phyloP scores from a whole-genome alignment of 805 yeast genomes.

The Candida manassasensis region DNA sequence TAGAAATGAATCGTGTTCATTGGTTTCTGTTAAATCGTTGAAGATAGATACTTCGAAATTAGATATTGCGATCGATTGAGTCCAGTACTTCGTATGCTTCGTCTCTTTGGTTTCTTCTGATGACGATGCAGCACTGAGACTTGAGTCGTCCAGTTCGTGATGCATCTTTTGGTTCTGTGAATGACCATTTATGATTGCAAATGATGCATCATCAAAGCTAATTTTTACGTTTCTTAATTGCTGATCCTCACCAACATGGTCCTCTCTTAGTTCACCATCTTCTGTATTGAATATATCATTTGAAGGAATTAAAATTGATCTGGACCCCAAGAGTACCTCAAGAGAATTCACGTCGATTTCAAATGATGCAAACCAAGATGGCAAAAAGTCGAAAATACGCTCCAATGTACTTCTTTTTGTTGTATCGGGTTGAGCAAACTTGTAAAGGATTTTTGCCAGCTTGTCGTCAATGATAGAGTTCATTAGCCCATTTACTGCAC shows the following conservation, averaged over 20 bases:
- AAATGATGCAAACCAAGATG: slow-evolving; percentile 30
- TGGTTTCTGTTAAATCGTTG: slow-evolving; percentile 11
- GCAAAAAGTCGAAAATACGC: slow-evolving; percentile 21
- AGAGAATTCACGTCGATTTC: slow-evolving; percentile 14
- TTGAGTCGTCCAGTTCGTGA: not conserved
- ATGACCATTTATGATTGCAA: not conserved
- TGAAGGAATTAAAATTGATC: slow-evolving; percentile 33
- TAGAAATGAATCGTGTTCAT: slow-evolving; percentile 13
- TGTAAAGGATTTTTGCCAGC: slow-evolving; percentile 11
- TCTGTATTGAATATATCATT: slow-evolving; percentile 12
- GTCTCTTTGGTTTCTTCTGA: slow-evolving; percentile 22
- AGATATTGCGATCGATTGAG: slow-evolving; percentile 10
- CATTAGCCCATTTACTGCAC: slow-evolving; percentile 24
- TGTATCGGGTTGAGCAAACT: not conserved
- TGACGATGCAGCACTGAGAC: slow-evolving; percentile 16
- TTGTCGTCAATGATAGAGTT: slow-evolving; percentile 14
- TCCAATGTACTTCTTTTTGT: slow-evolving; percentile 4
- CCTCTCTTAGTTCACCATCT: slow-evolving; percentile 13
- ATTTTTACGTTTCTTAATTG: slow-evolving; percentile 16
- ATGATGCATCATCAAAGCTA: slow-evolving; percentile 2
- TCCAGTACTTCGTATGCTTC: slow-evolving; percentile 19
- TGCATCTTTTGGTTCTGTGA: too few species aligned
- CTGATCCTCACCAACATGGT: slow-evolving; percentile 15
- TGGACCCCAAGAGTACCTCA: slow-evolving; percentile 28
- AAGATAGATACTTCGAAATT: slow-evolving; percentile 14